Base-by-base conservation (phyloP, 176 grass and related monocot species). In the Avena atlantica region DNA sequence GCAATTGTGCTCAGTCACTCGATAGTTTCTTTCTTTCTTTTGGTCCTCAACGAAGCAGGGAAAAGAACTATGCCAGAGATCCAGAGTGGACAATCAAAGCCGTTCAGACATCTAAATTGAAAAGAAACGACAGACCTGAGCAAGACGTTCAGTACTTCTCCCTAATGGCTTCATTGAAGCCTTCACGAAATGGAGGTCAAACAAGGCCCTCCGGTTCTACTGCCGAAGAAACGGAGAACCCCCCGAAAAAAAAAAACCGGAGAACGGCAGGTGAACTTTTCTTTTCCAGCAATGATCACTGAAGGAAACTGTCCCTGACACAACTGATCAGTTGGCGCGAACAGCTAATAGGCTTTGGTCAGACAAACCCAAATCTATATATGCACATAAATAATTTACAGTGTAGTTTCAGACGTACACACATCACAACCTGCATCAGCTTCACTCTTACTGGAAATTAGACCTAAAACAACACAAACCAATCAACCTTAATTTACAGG, bases 321-420 rank as follows among this genome's bases (percentile, higher is more conserved):
- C 25, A 3, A 8, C 19, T 13, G 64, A 69, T 69, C 55, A 48
- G 20, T 36, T 59, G 6, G n/a, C 37, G 60, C 60, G 50, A 77
- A 8, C 50, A 10, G 6, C 73, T 10, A 76, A 5, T 17, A 19
- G 61, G 24, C 37, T 20, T 29, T 59, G 48, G 45, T 47, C 55
- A 83, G 68, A 27, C 25, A 37, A 63, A 83, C 45, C 80, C 56
- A 79, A 27, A 57, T 55, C 64, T 79, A 55, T 73, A 73, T 79
- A 55, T 73, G 79, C 29, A 87, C 62, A 72, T 0, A 67, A 9
- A 23, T 23, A 83, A 63, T 40, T 78, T 83, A 90, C 73, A 87
- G 29, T 40, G 61, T 71, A 61, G 45, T 64, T 62, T 83, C 24
- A 58, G 2, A 79, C 8, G 42, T 75, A 48, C 50, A 76, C 50